Evolutionary conservation across 257 asterid genomes (phyloP).

Genomic region (Ligustrum vulgare): DNA sequence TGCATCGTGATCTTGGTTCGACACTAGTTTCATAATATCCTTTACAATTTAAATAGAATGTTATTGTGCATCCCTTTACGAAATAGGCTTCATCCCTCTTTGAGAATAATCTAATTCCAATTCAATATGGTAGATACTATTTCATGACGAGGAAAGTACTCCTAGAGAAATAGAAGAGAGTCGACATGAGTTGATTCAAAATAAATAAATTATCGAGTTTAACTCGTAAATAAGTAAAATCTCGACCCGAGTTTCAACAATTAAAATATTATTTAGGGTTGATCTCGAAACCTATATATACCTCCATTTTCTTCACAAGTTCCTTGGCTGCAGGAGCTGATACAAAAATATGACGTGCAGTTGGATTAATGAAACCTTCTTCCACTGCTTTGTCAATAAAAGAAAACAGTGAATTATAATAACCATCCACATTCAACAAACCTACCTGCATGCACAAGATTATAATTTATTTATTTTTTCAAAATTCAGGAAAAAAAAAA

Average conservation of each 20-base stretch:
- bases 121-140: conserved; percentile 28
- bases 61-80: not conserved
- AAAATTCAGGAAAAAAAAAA: not conserved
- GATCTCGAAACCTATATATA: not conserved
- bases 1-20: no score
- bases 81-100: not conserved
- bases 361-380: conserved; percentile 42
- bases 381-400: conserved; percentile 43
- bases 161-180: conserved; percentile 17
- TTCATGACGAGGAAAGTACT: conserved; percentile 32
- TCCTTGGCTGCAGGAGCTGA: conserved; percentile 38
- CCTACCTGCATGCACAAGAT: conserved; percentile 27
- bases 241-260: not conserved
- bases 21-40: no score
- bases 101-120: conserved; percentile 26
- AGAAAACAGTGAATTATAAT: conserved; percentile 35
- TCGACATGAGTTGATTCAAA: no score
- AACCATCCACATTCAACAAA: conserved; percentile 40
- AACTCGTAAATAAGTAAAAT: no score
- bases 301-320: conserved; percentile 39
- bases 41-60: not conserved
- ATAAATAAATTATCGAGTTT: no score
- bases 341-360: conserved; percentile 42
- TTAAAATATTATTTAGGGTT: not conserved
- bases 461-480: not conserved